Base-by-base conservation (phyloP, 2,329 filamentous ascomycete genomes). In the Hypoxylon sp. region DNA sequence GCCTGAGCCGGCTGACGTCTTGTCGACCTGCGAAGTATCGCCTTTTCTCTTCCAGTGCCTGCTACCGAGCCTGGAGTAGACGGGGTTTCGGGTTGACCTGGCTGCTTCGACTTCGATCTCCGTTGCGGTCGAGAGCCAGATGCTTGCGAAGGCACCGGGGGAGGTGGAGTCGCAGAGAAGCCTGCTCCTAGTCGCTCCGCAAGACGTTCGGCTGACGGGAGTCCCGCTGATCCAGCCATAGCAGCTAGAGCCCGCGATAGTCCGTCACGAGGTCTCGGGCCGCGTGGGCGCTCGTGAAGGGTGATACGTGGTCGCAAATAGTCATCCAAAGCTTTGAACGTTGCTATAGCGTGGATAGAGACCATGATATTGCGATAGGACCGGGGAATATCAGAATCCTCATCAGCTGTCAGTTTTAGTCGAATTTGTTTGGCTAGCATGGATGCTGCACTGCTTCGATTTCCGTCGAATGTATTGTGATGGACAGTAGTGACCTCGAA, bases 401-500 rank as follows among this genome's bases (percentile, higher is more conserved):
- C 94, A 69, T 97, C 94, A 1, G 95, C 94, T 37, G 94, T 87
- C 32, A 99, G 84, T 71, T 93, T 94, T 46, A 99, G 85, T 32
- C 94, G 88, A 32, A 99, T 90, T 74, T 99, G 95, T 77, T 98
- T 98, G 4, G 93, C 94, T 5, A 99, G 84, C 94, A 99, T 97
- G 0, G 94, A 96, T 0, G 94, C 90, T 20, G 94, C 93, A 74
- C 92, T 97, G 77, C 90, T 96, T 62, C 94, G 89, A 70, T 92
- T 96, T 56, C 91, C 92, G 75, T 97, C 94, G 70, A 94, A 91
- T 4, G 92, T 90, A 71, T 96, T 97, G 65, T 97, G 91, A 76
- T 97, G 93, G 57, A 98, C 94, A 6, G 95, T 99, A 65, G 97
- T 87, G 46, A 99, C 94, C 75, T 99, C 95, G 72, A 98, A 99